Base-by-base conservation (phyloP, 2,329 filamentous ascomycete genomes). In the Botrytis elliptica region DNA sequence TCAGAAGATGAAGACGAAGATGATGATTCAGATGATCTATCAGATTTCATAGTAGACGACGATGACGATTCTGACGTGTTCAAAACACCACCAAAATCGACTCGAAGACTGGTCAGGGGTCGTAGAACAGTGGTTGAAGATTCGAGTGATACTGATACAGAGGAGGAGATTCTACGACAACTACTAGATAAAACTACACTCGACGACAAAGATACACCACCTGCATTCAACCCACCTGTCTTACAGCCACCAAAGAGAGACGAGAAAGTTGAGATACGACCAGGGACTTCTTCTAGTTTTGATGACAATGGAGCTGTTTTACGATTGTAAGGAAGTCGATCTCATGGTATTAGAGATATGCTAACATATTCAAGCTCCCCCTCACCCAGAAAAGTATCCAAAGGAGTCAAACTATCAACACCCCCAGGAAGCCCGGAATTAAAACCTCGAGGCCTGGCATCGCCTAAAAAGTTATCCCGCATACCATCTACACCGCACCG, bases 401-500 rank as follows among this genome's bases (percentile, higher is more conserved):
- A 77, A 71, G 74, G 75, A 72, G 72, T 74, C 7, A 69, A 74
- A 59, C 75, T 78, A 70, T 67, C 67, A 71, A 81, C 80, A 52
- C 80, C 80, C 33, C 79, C 80, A 52, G 60, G 74, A 68, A 81
- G 77, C 66, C 79, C 80, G 12, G 65, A 74, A 20, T 59, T 74
- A 3, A 78, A 79, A 68, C 75, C 77, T 10, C 74, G 60, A 46
- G 63, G 70, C 4, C 73, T 81, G 0, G 66, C 71, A 36, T 81
- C 79, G 16, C 80, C 80, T 4, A 79, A 76, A 33, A 82, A 81
- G 59, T 55, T 77, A 22, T 80, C 52, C 4, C 82, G 82, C 0
- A 88, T 90, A 59, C 88, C 88, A 3, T 82, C 83, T 52, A 87
- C 88, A 1, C 87, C 88, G 4, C 85, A 90, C 73, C 82, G 84